Evolutionary conservation across 2,329 filamentous ascomycete genomes (phyloP), one percentile per base, ranked within the genome.

Genomic region (Colletotrichum siamense): DNA sequence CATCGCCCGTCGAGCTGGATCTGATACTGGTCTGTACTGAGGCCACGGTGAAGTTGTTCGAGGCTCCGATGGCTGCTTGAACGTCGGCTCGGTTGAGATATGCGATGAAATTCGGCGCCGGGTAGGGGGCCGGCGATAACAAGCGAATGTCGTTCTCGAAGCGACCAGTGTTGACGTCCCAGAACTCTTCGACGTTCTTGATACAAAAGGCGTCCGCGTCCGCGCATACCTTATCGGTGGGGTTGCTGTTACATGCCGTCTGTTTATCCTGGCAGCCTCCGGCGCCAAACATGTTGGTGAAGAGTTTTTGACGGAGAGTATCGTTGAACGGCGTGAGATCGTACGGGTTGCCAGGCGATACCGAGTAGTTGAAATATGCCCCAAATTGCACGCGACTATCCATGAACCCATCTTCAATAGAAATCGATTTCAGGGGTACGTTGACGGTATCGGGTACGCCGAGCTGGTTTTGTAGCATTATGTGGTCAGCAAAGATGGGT

Each of bases 351-450:
- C 69, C 69, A 1, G 44, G 39, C 22, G 22, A n/a, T 7, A 62
- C 61, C 2, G 69, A 71, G 69, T 75, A 75, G 62, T 75, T 72
- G 22, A 72, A 72, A 16, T 75, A 75, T 13, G 73, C 61, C 2
- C 32, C 73, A 13, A 72, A 75, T 12, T 75, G 73, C 4, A 72
- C 69, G 3, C 73, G 57, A 18, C 69, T 72, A 24, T 75, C 73
- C 68, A 71, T 71, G 34, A 75, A 72, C 5, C 73, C 73, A 12
- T 75, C 73, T 12, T 75, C 73, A 2, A 75, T 75, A 3, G 73
- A 71, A 10, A 75, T 61, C 5, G 73, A 75, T 36, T 26, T 75
- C 5, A 75, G 3, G 26, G 69, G 73, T 3, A 75, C 18, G 5
- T 34, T 49, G 8, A 75, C 22, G 2, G 68, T 75, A 4, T 69